Percentiles rank a stretch among this genome's conserved stretches.
These are phyloP conservation scores for Diaporthe longicolla DNA, from an alignment of 2,329 filamentous ascomycete species.

Conservation along the genomic window DNA sequence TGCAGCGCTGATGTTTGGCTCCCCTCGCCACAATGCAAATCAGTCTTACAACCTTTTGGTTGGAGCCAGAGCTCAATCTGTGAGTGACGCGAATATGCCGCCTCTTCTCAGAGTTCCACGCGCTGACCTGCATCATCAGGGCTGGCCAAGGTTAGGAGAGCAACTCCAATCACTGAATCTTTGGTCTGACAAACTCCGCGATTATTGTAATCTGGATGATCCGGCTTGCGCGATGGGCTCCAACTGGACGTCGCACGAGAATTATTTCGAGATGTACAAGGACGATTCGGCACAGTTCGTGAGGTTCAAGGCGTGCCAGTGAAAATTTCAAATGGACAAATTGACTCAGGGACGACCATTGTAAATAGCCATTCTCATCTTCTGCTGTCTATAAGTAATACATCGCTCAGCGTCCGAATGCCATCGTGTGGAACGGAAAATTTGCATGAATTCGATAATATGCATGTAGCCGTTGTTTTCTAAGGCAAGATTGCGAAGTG, in stretches of 20 bases:
- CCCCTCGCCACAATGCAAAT: conserved; percentile 34
- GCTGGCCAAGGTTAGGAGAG: conserved; percentile 50
- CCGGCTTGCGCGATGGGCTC: conserved; percentile 53
- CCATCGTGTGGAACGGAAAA: background rate
- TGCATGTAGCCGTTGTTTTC: too few species aligned
- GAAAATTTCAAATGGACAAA: background rate
- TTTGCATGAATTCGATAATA: too few species aligned
- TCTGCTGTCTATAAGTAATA: background rate
- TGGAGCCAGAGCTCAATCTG: conserved; percentile 32
- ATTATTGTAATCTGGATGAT: conserved; percentile 56
- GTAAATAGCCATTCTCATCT: background rate
- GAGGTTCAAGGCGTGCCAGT: conserved; percentile 15
- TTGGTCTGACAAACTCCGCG: conserved; percentile 48
- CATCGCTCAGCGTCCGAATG: background rate
- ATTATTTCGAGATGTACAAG: conserved; percentile 26
- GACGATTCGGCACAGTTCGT: conserved; percentile 22
- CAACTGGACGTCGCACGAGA: conserved; percentile 20
- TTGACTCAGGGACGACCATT: background rate
- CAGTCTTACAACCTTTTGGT: conserved; percentile 39
- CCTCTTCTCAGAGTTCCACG: background rate
- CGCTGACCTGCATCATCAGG: conserved; percentile 8
- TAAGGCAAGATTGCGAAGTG: too few species aligned
- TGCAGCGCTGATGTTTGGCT: conserved; percentile 37
- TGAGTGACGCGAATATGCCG: background rate
- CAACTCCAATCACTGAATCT: conserved; percentile 49